These are phyloP conservation scores for Rickenella mellea DNA, from an alignment of 768 basidiomycete species.

Conservation along the genomic window DNA sequence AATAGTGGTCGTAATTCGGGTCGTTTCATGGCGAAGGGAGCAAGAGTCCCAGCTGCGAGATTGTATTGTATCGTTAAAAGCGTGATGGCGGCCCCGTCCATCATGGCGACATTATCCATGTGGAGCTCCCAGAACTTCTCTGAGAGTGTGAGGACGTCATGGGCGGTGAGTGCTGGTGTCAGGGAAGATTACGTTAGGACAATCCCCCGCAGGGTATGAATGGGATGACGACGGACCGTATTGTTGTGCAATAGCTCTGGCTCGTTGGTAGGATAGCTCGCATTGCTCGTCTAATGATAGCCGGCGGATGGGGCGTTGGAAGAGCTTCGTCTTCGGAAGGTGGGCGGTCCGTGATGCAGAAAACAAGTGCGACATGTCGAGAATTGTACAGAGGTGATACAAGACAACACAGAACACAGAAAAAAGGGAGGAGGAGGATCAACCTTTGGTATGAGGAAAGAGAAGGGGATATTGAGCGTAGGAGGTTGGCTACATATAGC, in stretches of 20 bases:
- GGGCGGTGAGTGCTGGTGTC: conserved; percentile 28
- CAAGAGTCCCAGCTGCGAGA: conserved; percentile 43
- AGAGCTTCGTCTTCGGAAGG: no score
- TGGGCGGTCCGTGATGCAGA: no score
- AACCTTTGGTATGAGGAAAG: no score
- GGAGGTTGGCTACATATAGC: no score
- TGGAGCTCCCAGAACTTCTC: conserved; percentile 44
- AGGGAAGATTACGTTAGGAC: conserved; percentile 4
- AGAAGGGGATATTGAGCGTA: no score
- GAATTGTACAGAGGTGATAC: no score
- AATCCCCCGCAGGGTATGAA: background rate
- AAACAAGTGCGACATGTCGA: no score
- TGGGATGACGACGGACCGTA: conserved; percentile 26
- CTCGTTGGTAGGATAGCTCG: conserved; percentile 42
- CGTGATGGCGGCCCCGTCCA: conserved; percentile 45
- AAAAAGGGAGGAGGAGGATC: no score
- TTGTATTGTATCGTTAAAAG: conserved; percentile 44
- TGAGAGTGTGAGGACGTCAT: conserved; percentile 40
- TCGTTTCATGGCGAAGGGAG: conserved; percentile 35
- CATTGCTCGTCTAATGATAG: no score
- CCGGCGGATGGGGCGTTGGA: no score
- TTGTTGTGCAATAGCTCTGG: conserved; percentile 37
- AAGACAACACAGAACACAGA: no score
- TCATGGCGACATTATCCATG: conserved; percentile 39
- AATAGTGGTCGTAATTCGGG: conserved; percentile 42